phyloP scores from a whole-genome alignment of 441 rosid genomes.

The Biscutella auriculata region DNA sequence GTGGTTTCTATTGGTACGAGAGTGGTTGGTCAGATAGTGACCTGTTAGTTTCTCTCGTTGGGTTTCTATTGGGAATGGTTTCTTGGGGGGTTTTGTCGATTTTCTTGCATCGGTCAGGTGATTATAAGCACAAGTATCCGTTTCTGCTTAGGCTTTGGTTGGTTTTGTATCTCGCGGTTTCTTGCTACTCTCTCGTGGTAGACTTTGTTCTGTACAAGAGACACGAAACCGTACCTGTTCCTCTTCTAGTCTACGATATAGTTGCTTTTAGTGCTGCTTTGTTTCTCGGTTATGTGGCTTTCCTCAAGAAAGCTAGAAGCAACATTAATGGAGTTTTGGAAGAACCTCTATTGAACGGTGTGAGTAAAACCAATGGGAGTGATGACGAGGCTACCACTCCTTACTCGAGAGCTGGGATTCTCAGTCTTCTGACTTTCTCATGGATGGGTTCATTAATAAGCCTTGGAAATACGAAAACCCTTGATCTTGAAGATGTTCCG shows the following conservation, averaged over 20 bases:
- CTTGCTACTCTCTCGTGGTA: constrained; percentile 46
- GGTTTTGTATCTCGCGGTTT: constrained; percentile 41
- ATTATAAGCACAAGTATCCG: constrained; percentile 29
- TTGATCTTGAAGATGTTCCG: constrained; percentile 81
- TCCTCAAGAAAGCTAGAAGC: constrained; percentile 25
- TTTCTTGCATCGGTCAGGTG: constrained; percentile 28
- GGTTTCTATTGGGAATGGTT: constrained; percentile 37
- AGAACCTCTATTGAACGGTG: constrained; percentile 57
- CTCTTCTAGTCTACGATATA: constrained; percentile 33
- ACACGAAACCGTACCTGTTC: constrained; percentile 20
- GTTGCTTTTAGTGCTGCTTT: constrained; percentile 36
- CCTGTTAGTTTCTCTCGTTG: constrained; percentile 35
- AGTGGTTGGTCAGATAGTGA: constrained; percentile 43
- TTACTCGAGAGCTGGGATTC: constrained; percentile 44
- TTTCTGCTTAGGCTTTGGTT: constrained; percentile 55
- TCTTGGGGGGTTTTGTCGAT: constrained; percentile 53
- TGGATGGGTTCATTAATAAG: constrained; percentile 67
- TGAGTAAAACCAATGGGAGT: constrained; percentile 29
- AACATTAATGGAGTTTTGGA: constrained; percentile 28
- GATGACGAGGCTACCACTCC: constrained; percentile 37
- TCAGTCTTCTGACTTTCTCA: constrained; percentile 55
- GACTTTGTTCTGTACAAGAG: constrained; percentile 31
- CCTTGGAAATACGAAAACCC: constrained; percentile 57
- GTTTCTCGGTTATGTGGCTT: constrained; percentile 49
- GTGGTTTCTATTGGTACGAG: constrained; percentile 54